Base-by-base conservation (phyloP, 2,329 filamentous ascomycete species). In the Hyphodiscus sp. region DNA sequence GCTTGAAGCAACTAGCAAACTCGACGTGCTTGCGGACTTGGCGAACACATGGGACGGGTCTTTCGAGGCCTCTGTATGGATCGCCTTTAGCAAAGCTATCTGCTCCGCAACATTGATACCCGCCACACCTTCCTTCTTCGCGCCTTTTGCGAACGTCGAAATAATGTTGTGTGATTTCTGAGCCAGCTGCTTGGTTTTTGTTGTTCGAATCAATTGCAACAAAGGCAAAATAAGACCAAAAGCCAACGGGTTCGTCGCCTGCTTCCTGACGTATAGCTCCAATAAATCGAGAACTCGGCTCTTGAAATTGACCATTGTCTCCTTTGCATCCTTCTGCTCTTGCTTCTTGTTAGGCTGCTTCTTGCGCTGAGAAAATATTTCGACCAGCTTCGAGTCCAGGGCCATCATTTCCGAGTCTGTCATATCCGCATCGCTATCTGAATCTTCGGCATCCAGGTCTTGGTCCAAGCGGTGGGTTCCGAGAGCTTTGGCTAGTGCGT, bases 401-500 rank as follows among this genome's bases (percentile, higher is more conserved):
- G 85, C 85, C 72, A 96, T 85, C 94, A 97, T 97, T 67, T 96
- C 87, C 18, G 92, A 91, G 71, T 97, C 92, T 57, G 90, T 87
- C 91, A 99, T 96, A 70, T 96, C 89, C 2, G 81, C 83, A 55
- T 87, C 86, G 10, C 79, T 79, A 29, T 82, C 82, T 1, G 76
- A 79, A 1, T 75, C 75, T 2, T 79, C 78, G 1, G 78, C 78
- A 1, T 77, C 74, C 16, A 42, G 23, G 16, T 83, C 80, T 50
- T 83, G 79, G 66, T 86, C 80, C 20, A 82, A 72, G 8, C 75
- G 73, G 56, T 86, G 85, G 51, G 85, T 91, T 42, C 88, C 85
- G 1, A 96, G 81, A 2, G 91, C 87, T 59, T 85, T 79, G 1
- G 87, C 87, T 26, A 96, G 80, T 52, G 89, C 85, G 42, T 84